These are phyloP conservation scores for Arthrobotrys sinensis DNA, from an alignment of 2,329 filamentous ascomycete genomes.

Conservation along the genomic window DNA sequence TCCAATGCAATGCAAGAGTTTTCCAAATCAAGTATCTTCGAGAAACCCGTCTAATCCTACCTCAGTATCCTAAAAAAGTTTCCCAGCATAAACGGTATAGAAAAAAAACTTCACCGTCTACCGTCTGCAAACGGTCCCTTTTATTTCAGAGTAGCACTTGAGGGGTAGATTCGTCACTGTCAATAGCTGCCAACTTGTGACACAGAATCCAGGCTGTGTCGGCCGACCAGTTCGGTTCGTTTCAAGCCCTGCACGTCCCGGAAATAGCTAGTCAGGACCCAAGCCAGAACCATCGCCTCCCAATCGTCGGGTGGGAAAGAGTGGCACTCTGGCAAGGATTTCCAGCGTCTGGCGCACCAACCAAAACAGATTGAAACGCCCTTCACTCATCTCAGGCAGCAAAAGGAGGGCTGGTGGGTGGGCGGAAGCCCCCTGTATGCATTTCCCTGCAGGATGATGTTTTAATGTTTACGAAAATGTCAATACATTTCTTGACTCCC, in stretches of 20 bases:
- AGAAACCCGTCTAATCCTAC: conserved; percentile 18
- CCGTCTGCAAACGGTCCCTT: conserved; percentile 40
- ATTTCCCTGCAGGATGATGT: conserved; percentile 25
- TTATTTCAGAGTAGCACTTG: not conserved
- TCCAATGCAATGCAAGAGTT: not conserved
- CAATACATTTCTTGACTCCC: conserved; percentile 16
- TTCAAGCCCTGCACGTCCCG: conserved; percentile 33
- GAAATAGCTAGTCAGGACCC: conserved; percentile 23
- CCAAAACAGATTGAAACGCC: conserved; percentile 54
- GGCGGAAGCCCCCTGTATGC: not conserved
- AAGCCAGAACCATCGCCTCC: conserved; percentile 8
- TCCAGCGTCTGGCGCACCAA: conserved; percentile 34
- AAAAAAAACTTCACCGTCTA: conserved; percentile 22
- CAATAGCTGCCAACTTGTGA: not conserved
- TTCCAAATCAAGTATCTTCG: not conserved
- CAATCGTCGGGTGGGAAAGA: conserved; percentile 8
- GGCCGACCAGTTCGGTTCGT: conserved; percentile 34
- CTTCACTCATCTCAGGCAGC: conserved; percentile 35
- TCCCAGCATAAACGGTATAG: conserved; percentile 23
- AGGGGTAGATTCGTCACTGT: conserved; percentile 3
- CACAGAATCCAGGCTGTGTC: conserved; percentile 28
- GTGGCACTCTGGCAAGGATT: conserved; percentile 17
- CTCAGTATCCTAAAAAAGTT: not conserved
- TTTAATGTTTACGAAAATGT: conserved; percentile 30
- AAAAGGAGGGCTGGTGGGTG: conserved; percentile 33